Percentiles rank a stretch among this genome's conserved stretches.
Evolutionary conservation across 1,139 yeast species (phyloP).

Genomic region (Taphrina betulina): DNA sequence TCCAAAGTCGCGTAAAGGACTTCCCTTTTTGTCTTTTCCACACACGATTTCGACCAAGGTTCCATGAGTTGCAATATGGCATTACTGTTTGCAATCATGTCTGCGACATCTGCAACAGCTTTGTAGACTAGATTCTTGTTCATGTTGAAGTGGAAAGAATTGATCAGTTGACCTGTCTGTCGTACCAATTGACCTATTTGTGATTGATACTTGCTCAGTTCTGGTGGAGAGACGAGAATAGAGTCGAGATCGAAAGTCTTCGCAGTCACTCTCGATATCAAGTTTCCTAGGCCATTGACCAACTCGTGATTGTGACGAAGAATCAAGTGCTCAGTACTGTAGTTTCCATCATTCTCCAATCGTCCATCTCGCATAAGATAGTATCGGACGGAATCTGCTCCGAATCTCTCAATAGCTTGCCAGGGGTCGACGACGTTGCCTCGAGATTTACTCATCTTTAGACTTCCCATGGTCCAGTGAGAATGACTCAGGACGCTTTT

Average conservation of each 20-base stretch:
- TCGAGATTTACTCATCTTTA: conserved; percentile 87
- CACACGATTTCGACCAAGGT: conserved; percentile 47
- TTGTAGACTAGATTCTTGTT: conserved; percentile 8
- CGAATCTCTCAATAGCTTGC: conserved; percentile 50
- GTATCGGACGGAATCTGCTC: conserved; percentile 34
- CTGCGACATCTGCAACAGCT: conserved; percentile 53
- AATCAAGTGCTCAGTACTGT: conserved; percentile 14
- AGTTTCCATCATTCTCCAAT: conserved; percentile 33
- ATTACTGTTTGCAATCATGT: conserved; percentile 61
- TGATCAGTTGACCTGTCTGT: background rate
- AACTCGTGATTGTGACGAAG: conserved; percentile 29
- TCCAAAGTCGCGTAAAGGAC: conserved; percentile 69
- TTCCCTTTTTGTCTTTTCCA: conserved; percentile 48
- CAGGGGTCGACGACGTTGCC: conserved; percentile 97
- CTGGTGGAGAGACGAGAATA: conserved; percentile 2
- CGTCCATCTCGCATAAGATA: conserved; percentile 35
- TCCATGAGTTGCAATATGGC: conserved; percentile 50
- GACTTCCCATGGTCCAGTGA: conserved; percentile 89
- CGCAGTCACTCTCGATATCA: conserved; percentile 20
- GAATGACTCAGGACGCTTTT: conserved; percentile 80
- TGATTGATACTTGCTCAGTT: background rate
- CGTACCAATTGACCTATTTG: background rate
- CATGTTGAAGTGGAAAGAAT: conserved; percentile 5
- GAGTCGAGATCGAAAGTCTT: conserved; percentile 4
- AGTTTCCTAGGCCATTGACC: conserved; percentile 26